Base-by-base conservation (phyloP, 305 asterid genomes). In the Fraxinus sp. region DNA sequence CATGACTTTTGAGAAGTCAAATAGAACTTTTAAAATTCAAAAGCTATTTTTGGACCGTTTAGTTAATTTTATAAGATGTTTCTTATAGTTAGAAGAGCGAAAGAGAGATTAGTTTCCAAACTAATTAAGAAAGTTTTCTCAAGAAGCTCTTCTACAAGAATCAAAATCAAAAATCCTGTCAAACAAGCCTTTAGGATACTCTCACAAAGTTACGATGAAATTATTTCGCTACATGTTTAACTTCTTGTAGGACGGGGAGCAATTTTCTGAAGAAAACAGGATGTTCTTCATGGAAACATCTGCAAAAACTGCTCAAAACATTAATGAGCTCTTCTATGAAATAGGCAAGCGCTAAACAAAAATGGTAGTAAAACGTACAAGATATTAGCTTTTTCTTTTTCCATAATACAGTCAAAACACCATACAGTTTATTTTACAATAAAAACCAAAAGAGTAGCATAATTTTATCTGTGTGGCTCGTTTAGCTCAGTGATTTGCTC, bases 261-360 rank as follows among this genome's bases (percentile, higher is more conserved):
- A 46, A 22, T 84, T 84, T 66, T 88, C 89, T 8, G 77, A 82
- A 11, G 87, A 84, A 78, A 86, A 88, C 66, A 82, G 86, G 71
- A 72, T 88, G 86, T 78, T 77, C 18, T 88, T 84, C 82, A 57
- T 57, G 68, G 89, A 88, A 80, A 81, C 87, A 62, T 57, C 11
- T 33, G 87, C 89, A 49, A 88, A 86, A 77, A 84, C 86, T 11
- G 86, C 90, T 10, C 83, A 79, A 30, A 86, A 88, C 46, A 77
- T 88, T 28, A 84, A 88, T 41, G 89, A 82, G 75, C 84, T 88
- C 1, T 84, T 86, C 72, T 84, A 84, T 30, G 86, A 84, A 84
- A 82, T 84, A 79, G 87, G 87, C 77, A 85, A 62, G 5, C 1
- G 28, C 4, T 18, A 32, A 32, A 32, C 35, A 3, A 35, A 35